Evolutionary conservation across 169 alveolate genomes (phyloP).

Genomic region (Pseudocohnilembus persalinus): DNA sequence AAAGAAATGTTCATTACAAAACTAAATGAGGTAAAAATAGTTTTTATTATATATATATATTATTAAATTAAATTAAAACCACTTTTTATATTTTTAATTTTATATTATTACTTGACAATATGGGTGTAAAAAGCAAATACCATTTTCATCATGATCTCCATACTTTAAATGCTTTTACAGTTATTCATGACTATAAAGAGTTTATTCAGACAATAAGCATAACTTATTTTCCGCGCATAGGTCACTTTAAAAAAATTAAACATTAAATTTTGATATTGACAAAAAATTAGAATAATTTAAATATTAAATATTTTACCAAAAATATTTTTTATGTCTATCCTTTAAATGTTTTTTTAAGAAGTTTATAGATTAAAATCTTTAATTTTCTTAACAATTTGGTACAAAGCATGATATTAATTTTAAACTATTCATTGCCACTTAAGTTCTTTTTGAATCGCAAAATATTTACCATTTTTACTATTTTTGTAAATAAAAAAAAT

Average conservation of each 20-base stretch:
- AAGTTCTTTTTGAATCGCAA: background rate
- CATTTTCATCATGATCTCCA: constrained; percentile 48
- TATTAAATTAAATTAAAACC: background rate
- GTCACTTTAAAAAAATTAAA: constrained; percentile 29
- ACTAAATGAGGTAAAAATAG: background rate
- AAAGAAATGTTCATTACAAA: constrained; percentile 34
- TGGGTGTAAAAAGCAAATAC: constrained; percentile 40
- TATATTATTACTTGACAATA: constrained; percentile 21
- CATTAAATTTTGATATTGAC: too few relatives aligned
- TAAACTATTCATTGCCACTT: background rate
- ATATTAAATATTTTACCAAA: constrained; percentile 4
- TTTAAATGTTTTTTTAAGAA: constrained; percentile 24
- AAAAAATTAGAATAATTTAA: too few relatives aligned
- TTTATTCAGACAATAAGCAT: constrained; percentile 26
- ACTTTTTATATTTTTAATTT: background rate
- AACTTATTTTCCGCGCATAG: constrained; percentile 31
- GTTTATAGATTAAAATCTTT: background rate
- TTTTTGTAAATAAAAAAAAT: too few relatives aligned
- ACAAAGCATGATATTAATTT: background rate
- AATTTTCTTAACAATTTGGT: constrained; percentile 17
- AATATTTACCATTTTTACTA: background rate
- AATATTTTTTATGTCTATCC: constrained; percentile 13
- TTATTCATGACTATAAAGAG: constrained; percentile 8
- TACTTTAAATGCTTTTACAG: constrained; percentile 22
- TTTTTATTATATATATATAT: too few relatives aligned